A percentile compares a stretch with the other conserved stretches of the same genome.
These are phyloP conservation scores for Geotrichum fermentans DNA, from an alignment of 1,139 yeast species.

Conservation along the genomic window DNA sequence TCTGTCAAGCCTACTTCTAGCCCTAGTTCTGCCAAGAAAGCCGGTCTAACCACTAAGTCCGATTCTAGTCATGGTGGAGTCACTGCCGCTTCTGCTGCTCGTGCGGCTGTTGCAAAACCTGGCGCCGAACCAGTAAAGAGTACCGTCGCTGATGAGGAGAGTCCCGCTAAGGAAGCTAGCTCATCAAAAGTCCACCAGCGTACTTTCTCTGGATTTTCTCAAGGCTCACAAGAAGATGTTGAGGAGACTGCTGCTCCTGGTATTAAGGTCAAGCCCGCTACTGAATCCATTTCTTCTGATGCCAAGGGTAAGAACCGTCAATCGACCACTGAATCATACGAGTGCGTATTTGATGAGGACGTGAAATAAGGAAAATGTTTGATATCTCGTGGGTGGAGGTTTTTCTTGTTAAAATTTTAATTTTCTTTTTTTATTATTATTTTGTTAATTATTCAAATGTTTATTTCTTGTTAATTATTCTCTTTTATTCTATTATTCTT, in stretches of 20 bases:
- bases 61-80: constrained; percentile 14
- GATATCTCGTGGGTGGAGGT: too few relatives aligned
- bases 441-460: background rate
- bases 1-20: constrained; percentile 5
- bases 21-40: background rate
- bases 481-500: background rate
- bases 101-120: constrained; percentile 9
- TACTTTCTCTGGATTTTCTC: constrained; percentile 22
- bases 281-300: background rate
- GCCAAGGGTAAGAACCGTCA: constrained; percentile 1
- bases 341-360: constrained; percentile 10
- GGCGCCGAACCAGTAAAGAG: background rate
- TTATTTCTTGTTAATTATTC: background rate
- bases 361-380: background rate
- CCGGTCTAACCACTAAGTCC: constrained; percentile 4
- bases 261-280: too few relatives aligned
- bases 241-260: background rate
- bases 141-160: constrained; percentile 2
- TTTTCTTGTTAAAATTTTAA: background rate
- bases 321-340: constrained; percentile 4
- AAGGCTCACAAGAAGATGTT: constrained; percentile 16
- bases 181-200: constrained; percentile 9
- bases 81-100: constrained; percentile 17
- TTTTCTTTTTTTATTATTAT: background rate
- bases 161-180: background rate